Conservation (phyloP, 768 basidiomycete genomes). For the Xerocomellus intermedius region DNA sequence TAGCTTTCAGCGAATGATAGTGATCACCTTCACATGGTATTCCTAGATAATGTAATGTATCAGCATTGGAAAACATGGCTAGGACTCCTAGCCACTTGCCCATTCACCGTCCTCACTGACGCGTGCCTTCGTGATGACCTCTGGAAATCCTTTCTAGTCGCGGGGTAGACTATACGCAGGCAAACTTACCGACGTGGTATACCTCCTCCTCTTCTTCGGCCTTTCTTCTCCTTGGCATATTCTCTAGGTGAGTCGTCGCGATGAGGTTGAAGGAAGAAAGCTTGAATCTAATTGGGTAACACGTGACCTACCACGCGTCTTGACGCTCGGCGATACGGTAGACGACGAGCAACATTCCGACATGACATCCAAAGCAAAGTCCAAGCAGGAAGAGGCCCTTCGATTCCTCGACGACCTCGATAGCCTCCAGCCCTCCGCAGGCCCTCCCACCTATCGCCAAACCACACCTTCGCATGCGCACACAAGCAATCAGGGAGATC, state of each 20-base stretch:
- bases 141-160: constrained; percentile 30
- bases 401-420: constrained; percentile 95
- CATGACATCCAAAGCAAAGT: constrained; percentile 56
- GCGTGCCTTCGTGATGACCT: constrained; percentile 60
- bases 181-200: constrained; percentile 47
- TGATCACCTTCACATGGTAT: constrained; percentile 65
- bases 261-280: not conserved
- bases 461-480: constrained; percentile 19
- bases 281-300: not conserved
- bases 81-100: constrained; percentile 38
- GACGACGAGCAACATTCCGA: not conserved
- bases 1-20: not conserved
- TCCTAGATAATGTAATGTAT: constrained; percentile 39
- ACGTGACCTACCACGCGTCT: constrained; percentile 16
- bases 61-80: not conserved
- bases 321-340: not conserved
- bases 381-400: constrained; percentile 85
- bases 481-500: constrained; percentile 55
- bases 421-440: constrained; percentile 55
- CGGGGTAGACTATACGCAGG: not conserved
- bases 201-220: constrained; percentile 35
- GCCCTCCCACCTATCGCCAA: constrained; percentile 26
- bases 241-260: not conserved
- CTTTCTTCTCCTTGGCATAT: constrained; percentile 29
- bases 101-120: constrained; percentile 49